Base-by-base conservation (phyloP, 83 land plant species). In the Picea abies region DNA sequence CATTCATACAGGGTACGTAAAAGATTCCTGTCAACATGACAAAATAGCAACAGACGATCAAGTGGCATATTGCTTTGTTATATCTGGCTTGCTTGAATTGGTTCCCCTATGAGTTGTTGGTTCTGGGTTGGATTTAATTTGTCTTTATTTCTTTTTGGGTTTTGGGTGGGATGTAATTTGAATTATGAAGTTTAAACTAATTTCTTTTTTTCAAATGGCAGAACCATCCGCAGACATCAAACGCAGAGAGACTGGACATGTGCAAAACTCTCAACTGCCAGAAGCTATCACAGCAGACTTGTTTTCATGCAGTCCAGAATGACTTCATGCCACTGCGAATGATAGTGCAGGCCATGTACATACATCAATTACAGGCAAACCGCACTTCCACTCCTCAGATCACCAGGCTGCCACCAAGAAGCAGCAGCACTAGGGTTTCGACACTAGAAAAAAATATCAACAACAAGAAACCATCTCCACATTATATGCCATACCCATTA, bases 281-380 rank as follows among this genome's bases (percentile, higher is more conserved):
- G 29, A 79, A 37, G 66, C 67, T 79, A 11, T 62, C 80, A 9
- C 39, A 79, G 35, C 66, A 79, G n/a, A 32, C 25, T 19, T 79
- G 67, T 14, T 79, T 62, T 35, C 80, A 79, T 37, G 80, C 80
- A 29, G 65, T 37, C 60, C 80, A 35, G 60, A 79, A 79, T 19
- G 80, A 79, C 16, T 79, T 60, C 22, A 60, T 79, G 67, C 80
- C 80, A 62, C 49, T 79, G 47, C 23, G 80, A 79, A 79, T 79
- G 80, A 61, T 79, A 32, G 80, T 62, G 65, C 67, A 62, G 67
- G 80, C 67, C 29, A 79, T 79, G 47, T 79, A 62, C 14, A 9
- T 79, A 63, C 80, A 79, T 62, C 80, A 76, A 19, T 14, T 76
- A 2, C 79, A 76, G 26, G 60, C 29, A 49, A 76, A 22, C 14